phyloP scores from a whole-genome alignment of 2,329 filamentous ascomycete species.

The Canariomyces notabilis region DNA sequence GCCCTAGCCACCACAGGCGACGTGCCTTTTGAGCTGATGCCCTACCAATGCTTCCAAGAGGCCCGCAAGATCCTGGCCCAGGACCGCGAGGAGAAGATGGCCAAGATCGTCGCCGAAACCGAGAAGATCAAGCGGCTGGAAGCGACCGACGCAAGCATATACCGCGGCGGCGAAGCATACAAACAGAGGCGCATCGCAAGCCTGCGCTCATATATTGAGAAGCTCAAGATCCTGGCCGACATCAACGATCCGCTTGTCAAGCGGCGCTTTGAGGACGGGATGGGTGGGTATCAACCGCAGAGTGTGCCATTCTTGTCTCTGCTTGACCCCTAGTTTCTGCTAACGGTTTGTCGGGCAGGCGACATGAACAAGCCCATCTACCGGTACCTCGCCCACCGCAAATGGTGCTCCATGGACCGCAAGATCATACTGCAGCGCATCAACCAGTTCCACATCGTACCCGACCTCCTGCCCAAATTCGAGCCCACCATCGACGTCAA shows the following conservation, averaged over 20 bases:
- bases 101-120: conserved; percentile 62
- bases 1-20: conserved; percentile 60
- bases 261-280: conserved; percentile 86
- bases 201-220: conserved; percentile 67
- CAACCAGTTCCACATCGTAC: conserved; percentile 77
- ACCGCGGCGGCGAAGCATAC: conserved; percentile 57
- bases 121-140: conserved; percentile 64
- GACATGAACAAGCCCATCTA: conserved; percentile 98
- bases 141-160: conserved; percentile 49
- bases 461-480: conserved; percentile 78
- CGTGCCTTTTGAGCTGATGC: conserved; percentile 86
- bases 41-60: conserved; percentile 97
- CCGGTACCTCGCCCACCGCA: conserved; percentile 76
- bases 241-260: conserved; percentile 94
- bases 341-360: conserved; percentile 48
- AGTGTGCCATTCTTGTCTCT: conserved; percentile 4
- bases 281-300: conserved; percentile 55
- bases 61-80: conserved; percentile 75
- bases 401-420: conserved; percentile 82
- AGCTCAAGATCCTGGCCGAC: conserved; percentile 83
- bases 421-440: conserved; percentile 80
- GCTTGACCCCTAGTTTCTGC: neutral
- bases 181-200: conserved; percentile 64
- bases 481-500: conserved; percentile 75
- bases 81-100: conserved; percentile 77